phyloP scores from a whole-genome alignment of 371 early-diverging fungal species.

The Nematocida displodere region DNA sequence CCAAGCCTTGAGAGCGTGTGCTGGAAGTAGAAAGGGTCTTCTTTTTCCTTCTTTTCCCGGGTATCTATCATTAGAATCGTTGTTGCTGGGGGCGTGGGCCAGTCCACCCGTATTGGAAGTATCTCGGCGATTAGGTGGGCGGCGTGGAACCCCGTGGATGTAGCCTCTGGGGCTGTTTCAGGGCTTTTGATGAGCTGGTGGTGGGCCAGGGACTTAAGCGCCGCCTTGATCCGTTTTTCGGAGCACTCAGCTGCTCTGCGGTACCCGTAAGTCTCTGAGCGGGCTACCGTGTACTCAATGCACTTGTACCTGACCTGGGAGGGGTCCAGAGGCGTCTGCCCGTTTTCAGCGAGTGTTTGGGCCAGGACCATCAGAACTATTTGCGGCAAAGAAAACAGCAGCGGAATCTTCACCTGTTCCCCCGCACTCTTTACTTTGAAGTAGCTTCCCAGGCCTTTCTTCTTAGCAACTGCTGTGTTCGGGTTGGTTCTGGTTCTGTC shows the following conservation, averaged over 20 bases:
- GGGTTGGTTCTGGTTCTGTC: neutral
- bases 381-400: constrained; percentile 15
- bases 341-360: neutral
- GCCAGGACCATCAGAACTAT: neutral
- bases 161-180: too few species aligned
- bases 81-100: neutral
- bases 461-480: neutral
- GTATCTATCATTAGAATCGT: constrained; percentile 59
- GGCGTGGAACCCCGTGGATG: too few species aligned
- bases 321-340: neutral
- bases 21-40: constrained; percentile 50
- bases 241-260: neutral
- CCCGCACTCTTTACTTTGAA: neutral
- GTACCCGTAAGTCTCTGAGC: neutral
- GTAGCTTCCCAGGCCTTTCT: neutral
- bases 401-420: neutral
- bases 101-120: neutral
- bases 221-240: constrained; percentile 24
- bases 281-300: neutral
- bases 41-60: constrained; percentile 59
- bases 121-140: neutral
- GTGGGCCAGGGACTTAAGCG: neutral
- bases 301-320: neutral
- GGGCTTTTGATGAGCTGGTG: constrained; percentile 12
- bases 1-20: constrained; percentile 22